Base-by-base conservation (phyloP, 2,329 filamentous ascomycete species). In the Magnaporthales sp. region DNA sequence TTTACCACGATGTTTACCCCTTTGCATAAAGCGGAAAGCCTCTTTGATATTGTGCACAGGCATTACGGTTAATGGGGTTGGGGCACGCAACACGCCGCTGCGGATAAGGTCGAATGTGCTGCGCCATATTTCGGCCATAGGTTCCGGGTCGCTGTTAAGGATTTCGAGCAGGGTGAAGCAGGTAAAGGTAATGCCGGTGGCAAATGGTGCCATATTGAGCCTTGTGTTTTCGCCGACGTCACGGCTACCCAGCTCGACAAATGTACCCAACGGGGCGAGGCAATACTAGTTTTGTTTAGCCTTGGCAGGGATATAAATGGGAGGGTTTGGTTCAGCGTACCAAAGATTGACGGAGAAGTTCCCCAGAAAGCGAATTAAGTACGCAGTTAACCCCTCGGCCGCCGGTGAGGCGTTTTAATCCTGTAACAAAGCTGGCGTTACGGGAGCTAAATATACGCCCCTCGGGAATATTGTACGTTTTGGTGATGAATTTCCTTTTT, bases 381-480 rank as follows among this genome's bases (percentile, higher is more conserved):
- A 66, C 46, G 46, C 63, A 46, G 46, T 66, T 61, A 1, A 66
- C 66, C 30, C 66, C 66, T 1, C 46, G 24, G 13, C 66, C 61
- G 61, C 27, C 27, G 9, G 61, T 64, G 22, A 51, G 24, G 54
- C 31, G 63, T 64, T 71, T 69, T 0, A 79, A 67, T 2, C 71
- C 74, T 0, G 67, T 60, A 0, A 70, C 72, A 56, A 80, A 80
- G 0, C 70, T 69, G 0, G 68, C 68, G 58, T 74, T 70, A 5
- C 75, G 72, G 32, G 72, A 75, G 27, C 71, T 73, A 62, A 80
- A 77, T 31, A 81, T 77, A 66, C 74, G 73, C 1, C 68, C 68
- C 5, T 70, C 67, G 0, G 74, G 71, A 5, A 80, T 71, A 7
- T 72, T 73, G 67, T 74, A 77, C 1, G 68, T 66, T 0, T 75